Percentiles rank a stretch among this genome's conserved stretches.
phyloP scores from a whole-genome alignment of 2,329 filamentous ascomycete genomes.

The Coniochaeta prunicola region DNA sequence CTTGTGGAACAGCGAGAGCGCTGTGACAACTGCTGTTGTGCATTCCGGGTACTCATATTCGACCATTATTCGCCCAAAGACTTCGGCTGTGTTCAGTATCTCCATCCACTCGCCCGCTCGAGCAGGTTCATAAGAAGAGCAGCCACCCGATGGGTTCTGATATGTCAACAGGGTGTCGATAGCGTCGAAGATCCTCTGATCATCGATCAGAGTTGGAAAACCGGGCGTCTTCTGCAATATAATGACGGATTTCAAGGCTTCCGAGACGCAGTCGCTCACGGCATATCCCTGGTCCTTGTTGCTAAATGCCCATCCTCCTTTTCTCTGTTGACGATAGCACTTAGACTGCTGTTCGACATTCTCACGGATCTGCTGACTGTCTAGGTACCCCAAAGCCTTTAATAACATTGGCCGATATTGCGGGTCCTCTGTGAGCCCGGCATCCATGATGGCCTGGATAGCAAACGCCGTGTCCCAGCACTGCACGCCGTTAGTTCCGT shows the following conservation, averaged over 20 bases:
- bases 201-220: constrained; percentile 67
- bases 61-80: constrained; percentile 96
- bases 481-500: constrained; percentile 97
- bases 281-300: constrained; percentile 89
- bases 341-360: constrained; percentile 69
- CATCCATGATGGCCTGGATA: constrained; percentile 74
- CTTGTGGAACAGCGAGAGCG: constrained; percentile 72
- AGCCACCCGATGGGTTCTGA: constrained; percentile 80
- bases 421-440: constrained; percentile 68
- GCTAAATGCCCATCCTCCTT: constrained; percentile 95
- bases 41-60: constrained; percentile 98
- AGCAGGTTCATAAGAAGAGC: constrained; percentile 81
- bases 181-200: constrained; percentile 75
- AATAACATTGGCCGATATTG: constrained; percentile 77
- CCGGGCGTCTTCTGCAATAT: constrained; percentile 69
- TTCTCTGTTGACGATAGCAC: constrained; percentile 84
- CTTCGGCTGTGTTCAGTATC: constrained; percentile 87
- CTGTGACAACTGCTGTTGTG: constrained; percentile 89
- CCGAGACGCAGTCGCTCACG: constrained; percentile 89
- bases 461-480: constrained; percentile 92
- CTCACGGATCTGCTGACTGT: constrained; percentile 84
- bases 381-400: constrained; percentile 77
- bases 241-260: constrained; percentile 81
- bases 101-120: constrained; percentile 75
- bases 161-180: constrained; percentile 87